Evolutionary conservation across 2,329 filamentous ascomycete genomes (phyloP).

Genomic region (Achaetomium macrosporum): DNA sequence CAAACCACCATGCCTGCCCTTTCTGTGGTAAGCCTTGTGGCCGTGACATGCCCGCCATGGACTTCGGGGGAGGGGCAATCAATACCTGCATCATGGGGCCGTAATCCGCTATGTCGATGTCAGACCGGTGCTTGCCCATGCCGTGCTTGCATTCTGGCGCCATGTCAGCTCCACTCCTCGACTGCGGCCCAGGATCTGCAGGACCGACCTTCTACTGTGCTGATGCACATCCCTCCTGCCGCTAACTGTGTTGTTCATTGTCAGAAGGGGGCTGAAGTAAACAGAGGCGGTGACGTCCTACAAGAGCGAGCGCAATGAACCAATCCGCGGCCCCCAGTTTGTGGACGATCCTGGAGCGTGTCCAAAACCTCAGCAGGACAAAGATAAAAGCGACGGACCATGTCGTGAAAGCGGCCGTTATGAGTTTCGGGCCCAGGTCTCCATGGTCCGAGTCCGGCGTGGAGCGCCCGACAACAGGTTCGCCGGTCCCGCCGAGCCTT

Average conservation of each 20-base stretch:
- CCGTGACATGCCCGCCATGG: not conserved
- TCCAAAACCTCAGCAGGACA: constrained; percentile 33
- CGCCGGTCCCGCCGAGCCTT: not conserved
- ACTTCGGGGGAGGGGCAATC: not conserved
- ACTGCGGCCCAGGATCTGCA: not conserved
- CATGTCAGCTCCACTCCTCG: not conserved
- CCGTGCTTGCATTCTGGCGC: constrained; percentile 15
- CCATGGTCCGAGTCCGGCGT: constrained; percentile 2
- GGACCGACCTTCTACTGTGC: constrained; percentile 9
- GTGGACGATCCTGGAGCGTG: constrained; percentile 31
- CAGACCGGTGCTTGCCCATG: constrained; percentile 20
- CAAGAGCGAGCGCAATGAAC: constrained; percentile 30
- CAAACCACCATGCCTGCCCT: constrained; percentile 22
- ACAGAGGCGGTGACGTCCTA: not conserved
- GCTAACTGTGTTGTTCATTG: constrained; percentile 16
- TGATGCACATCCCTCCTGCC: constrained; percentile 15
- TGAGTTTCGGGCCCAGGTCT: constrained; percentile 16
- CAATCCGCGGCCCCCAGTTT: constrained; percentile 33
- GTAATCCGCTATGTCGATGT: constrained; percentile 6
- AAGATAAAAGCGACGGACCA: constrained; percentile 30
- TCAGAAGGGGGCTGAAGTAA: not conserved
- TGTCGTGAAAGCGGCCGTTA: constrained; percentile 19
- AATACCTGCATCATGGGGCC: constrained; percentile 12
- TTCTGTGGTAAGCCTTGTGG: not conserved
- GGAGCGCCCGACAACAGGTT: not conserved